phyloP scores from a whole-genome alignment of 176 grass and related monocot genomes.

The bread wheat (Triticum aestivum) region DNA sequence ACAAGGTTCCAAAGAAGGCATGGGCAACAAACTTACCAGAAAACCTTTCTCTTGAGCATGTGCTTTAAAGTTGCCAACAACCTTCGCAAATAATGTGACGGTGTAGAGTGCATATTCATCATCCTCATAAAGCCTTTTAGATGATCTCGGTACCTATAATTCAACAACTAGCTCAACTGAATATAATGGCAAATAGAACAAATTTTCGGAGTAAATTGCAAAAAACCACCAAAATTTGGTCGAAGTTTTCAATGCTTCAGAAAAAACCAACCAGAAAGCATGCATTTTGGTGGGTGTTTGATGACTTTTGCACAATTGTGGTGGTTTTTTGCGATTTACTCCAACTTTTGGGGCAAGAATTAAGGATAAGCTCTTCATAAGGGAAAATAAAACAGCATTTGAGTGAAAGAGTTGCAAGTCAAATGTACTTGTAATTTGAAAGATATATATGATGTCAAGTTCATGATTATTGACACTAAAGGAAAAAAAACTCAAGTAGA shows the following conservation, averaged over 20 bases:
- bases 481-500: not conserved
- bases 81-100: constrained; percentile 78
- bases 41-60: constrained; percentile 81
- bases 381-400: not conserved
- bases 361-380: not conserved
- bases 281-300: no score
- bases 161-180: not conserved
- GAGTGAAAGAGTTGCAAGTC: not conserved
- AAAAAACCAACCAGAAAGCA: no score
- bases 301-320: no score
- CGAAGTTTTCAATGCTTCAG: no score
- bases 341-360: no score
- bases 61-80: constrained; percentile 85
- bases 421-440: not conserved
- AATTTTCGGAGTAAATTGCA: not conserved
- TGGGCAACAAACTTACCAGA: constrained; percentile 46
- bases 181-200: constrained; percentile 4
- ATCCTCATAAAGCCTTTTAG: constrained; percentile 75
- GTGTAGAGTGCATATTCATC: constrained; percentile 92
- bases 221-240: no score
- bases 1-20: not conserved
- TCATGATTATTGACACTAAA: not conserved
- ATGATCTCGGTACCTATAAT: constrained; percentile 81
- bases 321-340: no score
- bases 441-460: not conserved